phyloP scores from a whole-genome alignment of 371 early-diverging fungal genomes.

The Rhizopus arrhizus region DNA sequence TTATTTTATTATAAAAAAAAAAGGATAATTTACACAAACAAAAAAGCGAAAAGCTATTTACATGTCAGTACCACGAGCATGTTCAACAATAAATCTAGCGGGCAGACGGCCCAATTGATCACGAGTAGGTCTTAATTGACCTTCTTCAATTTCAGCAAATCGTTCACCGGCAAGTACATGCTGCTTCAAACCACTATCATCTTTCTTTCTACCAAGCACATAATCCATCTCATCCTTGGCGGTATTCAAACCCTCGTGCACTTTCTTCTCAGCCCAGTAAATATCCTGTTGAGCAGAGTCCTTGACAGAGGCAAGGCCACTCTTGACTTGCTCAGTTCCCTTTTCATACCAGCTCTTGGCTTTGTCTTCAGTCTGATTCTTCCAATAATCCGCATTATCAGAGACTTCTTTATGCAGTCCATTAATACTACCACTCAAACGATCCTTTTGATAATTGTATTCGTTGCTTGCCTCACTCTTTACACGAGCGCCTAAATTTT shows the following conservation, averaged over 20 bases:
- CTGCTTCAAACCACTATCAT: too few relatives aligned
- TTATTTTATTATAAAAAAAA: not conserved
- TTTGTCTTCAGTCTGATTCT: slow-evolving; percentile 17
- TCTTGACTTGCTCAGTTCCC: slow-evolving; percentile 20
- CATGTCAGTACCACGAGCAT: slow-evolving; percentile 20
- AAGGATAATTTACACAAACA: not conserved
- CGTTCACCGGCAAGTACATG: too few relatives aligned
- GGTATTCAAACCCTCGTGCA: slow-evolving; percentile 8
- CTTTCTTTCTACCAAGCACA: slow-evolving; percentile 16
- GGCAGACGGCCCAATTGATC: slow-evolving; percentile 15
- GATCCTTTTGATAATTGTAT: slow-evolving; percentile 4
- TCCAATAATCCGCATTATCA: slow-evolving; percentile 14
- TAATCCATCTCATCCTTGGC: slow-evolving; percentile 23
- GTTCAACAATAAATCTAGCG: slow-evolving; percentile 27
- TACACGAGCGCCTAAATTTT: slow-evolving; percentile 2
- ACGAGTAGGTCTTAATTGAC: slow-evolving; percentile 25
- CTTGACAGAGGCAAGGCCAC: slow-evolving; percentile 6
- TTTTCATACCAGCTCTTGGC: slow-evolving; percentile 21
- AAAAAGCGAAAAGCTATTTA: slow-evolving; percentile 1
- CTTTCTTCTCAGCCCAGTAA: slow-evolving; percentile 24
- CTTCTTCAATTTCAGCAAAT: slow-evolving; percentile 30
- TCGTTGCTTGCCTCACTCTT: slow-evolving; percentile 12
- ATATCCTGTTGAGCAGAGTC: slow-evolving; percentile 17
- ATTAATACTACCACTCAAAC: not conserved
- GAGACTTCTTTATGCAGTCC: slow-evolving; percentile 5